Percentiles rank a stretch among this genome's conserved stretches.
Evolutionary conservation across 306 rosid species (phyloP).

Genomic region (Quercus mongolica): DNA sequence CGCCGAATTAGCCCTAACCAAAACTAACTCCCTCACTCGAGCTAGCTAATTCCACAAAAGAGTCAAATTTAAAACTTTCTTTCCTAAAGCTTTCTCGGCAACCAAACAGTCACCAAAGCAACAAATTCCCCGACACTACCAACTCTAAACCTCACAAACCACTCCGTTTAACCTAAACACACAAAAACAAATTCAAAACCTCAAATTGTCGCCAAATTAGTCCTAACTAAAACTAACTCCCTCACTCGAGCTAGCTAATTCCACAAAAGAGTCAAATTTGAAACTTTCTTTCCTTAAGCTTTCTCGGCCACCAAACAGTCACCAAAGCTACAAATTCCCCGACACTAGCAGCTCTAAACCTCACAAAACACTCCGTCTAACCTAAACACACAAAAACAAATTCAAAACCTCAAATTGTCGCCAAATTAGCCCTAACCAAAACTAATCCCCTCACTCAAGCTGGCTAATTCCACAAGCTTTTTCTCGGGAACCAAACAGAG

Average conservation of each 20-base stretch:
- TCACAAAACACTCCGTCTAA: constrained; percentile 5
- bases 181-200: neutral
- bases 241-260: no score
- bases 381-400: neutral
- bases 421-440: neutral
- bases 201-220: neutral
- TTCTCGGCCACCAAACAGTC: constrained; percentile 17
- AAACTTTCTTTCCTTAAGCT: neutral
- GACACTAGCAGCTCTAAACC: neutral
- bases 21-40: no score
- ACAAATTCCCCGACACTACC: no score
- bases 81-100: neutral
- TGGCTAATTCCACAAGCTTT: neutral
- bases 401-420: neutral
- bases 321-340: no score
- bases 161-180: neutral
- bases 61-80: no score
- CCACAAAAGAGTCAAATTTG: neutral
- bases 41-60: neutral
- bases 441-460: no score
- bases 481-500: constrained; percentile 20
- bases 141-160: neutral
- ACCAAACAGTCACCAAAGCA: constrained; percentile 3
- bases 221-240: neutral
- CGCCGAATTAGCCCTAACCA: neutral